A percentile compares a stretch with the other conserved stretches of the same genome.
Evolutionary conservation across 495 filamentous ascomycete genomes (phyloP).

Genomic region (Hypoxylon crocopeplum): DNA sequence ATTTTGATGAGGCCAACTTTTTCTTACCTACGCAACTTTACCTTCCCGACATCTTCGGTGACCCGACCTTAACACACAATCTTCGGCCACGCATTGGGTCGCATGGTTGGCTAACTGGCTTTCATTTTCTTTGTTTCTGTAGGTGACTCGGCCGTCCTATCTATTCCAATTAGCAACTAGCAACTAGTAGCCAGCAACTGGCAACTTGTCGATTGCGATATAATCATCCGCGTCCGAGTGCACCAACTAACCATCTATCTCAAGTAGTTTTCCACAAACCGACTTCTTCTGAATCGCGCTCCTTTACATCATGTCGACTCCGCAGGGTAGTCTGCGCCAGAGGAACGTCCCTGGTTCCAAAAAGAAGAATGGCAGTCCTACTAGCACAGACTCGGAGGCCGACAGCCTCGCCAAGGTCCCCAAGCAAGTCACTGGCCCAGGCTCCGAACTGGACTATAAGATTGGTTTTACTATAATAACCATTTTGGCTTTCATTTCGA

Average conservation of each 20-base stretch:
- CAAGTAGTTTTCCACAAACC: constrained; percentile 15
- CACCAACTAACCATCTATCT: constrained; percentile 11
- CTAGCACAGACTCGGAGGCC: constrained; percentile 53
- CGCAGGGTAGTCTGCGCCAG: constrained; percentile 61
- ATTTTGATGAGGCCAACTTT: constrained; percentile 25
- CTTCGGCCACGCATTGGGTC: constrained; percentile 20
- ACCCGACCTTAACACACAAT: constrained; percentile 19
- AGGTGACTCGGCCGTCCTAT: constrained; percentile 6
- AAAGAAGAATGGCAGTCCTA: constrained; percentile 52
- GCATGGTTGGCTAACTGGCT: constrained; percentile 28
- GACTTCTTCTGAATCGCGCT: constrained; percentile 23
- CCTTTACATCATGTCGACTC: constrained; percentile 49
- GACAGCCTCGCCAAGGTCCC: constrained; percentile 49
- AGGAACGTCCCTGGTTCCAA: constrained; percentile 53
- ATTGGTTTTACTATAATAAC: constrained; percentile 81
- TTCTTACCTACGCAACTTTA: constrained; percentile 11
- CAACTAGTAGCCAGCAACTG: too few species aligned
- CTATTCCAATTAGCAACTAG: too few species aligned
- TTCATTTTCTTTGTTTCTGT: constrained; percentile 33
- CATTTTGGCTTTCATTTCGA: constrained; percentile 80
- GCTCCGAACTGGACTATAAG: constrained; percentile 83
- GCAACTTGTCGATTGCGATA: constrained; percentile 18
- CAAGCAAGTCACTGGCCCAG: constrained; percentile 35
- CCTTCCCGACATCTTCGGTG: constrained; percentile 18
- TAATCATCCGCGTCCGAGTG: constrained; percentile 16